Percentiles rank a stretch among this genome's conserved stretches.
Evolutionary conservation across 192 early-diverging fungal genomes (phyloP).

Genomic region (Rhizoclosmatium globosum): DNA sequence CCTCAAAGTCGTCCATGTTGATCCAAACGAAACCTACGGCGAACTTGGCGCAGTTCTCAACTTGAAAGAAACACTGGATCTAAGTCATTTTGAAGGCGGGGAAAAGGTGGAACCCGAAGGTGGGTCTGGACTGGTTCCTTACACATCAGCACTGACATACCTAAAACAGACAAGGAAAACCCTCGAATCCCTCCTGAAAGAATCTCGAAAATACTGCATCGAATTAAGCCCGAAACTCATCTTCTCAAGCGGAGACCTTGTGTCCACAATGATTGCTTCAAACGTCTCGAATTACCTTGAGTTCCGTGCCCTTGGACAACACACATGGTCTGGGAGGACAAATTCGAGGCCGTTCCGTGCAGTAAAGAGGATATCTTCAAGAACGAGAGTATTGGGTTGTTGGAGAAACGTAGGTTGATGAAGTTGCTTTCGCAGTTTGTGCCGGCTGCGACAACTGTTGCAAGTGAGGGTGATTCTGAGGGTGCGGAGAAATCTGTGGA

Average conservation of each 20-base stretch:
- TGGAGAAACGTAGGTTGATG: constrained; percentile 94
- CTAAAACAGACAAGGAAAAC: not conserved
- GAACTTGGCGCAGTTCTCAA: constrained; percentile 68
- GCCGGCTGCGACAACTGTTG: not conserved
- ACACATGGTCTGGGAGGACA: constrained; percentile 57
- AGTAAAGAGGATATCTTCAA: constrained; percentile 94
- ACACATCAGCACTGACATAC: too few species aligned
- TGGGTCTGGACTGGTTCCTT: not conserved
- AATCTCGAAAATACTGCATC: constrained; percentile 68
- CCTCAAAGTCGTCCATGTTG: constrained; percentile 81
- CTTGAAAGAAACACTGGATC: constrained; percentile 57
- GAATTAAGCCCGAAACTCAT: constrained; percentile 78
- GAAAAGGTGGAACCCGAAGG: not conserved
- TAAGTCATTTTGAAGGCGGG: too few species aligned
- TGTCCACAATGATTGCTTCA: constrained; percentile 77
- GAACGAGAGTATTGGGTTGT: constrained; percentile 71
- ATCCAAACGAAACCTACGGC: constrained; percentile 83
- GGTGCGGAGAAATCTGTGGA: not conserved
- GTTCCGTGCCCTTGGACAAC: constrained; percentile 84
- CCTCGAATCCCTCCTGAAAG: constrained; percentile 43
- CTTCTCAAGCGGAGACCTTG: constrained; percentile 70
- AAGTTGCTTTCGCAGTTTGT: constrained; percentile 70
- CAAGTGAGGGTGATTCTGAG: not conserved
- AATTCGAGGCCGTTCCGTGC: constrained; percentile 73
- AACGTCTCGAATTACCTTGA: constrained; percentile 88